These are phyloP conservation scores for Pseudovirgaria hyperparasitica DNA, from an alignment of 2,329 filamentous ascomycete species.

Conservation along the genomic window DNA sequence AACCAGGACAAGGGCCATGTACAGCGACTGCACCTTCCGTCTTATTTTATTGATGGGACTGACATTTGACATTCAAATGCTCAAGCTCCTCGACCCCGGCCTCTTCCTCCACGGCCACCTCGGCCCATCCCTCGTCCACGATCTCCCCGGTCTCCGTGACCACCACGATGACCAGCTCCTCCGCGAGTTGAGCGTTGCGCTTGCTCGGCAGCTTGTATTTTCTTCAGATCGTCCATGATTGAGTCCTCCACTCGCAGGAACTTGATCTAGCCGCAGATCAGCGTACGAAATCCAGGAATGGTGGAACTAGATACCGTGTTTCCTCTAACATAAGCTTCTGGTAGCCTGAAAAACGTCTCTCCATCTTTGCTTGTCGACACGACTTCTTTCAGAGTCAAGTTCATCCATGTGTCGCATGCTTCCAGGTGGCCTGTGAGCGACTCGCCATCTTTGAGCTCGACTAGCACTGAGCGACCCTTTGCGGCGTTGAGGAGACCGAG, in stretches of 20 bases:
- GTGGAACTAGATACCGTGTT: constrained; percentile 66
- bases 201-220: constrained; percentile 68
- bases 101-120: constrained; percentile 42
- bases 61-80: no score
- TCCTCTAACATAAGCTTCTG: constrained; percentile 91
- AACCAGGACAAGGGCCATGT: no score
- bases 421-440: constrained; percentile 93
- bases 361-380: constrained; percentile 93
- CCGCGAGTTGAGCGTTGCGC: constrained; percentile 50
- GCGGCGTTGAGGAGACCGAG: constrained; percentile 82
- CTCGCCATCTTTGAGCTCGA: constrained; percentile 95
- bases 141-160: constrained; percentile 42
- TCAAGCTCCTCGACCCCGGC: constrained; percentile 14
- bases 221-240: constrained; percentile 87
- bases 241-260: constrained; percentile 94
- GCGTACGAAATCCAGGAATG: constrained; percentile 1
- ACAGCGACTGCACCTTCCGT: no score
- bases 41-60: no score
- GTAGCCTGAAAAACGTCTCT: constrained; percentile 82
- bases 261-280: constrained; percentile 62
- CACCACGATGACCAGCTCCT: constrained; percentile 42
- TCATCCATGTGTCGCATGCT: constrained; percentile 99
- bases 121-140: constrained; percentile 26
- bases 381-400: constrained; percentile 91
- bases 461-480: constrained; percentile 94